A percentile compares a stretch with the other conserved stretches of the same genome.
Evolutionary conservation across 2,329 filamentous ascomycete species (phyloP).

Genomic region (Alternaria hordeiaustralica): DNA sequence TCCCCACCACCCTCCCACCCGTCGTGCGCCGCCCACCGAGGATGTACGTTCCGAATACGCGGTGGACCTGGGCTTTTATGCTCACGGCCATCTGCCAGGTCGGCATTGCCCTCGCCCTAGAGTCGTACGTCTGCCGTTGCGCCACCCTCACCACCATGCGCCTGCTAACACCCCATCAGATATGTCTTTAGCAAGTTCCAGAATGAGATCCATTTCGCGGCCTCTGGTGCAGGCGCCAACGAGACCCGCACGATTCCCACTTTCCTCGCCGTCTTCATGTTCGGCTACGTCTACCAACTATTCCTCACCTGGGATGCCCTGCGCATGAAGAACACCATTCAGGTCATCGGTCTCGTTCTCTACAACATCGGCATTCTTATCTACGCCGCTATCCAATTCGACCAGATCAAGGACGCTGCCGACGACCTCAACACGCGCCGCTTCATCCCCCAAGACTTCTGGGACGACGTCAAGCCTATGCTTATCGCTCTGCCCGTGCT

Average conservation of each 20-base stretch:
- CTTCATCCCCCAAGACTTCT: constrained; percentile 64
- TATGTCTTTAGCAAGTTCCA: constrained; percentile 93
- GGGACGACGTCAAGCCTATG: constrained; percentile 73
- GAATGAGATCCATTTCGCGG: constrained; percentile 56
- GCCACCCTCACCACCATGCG: background rate
- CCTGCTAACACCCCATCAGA: constrained; percentile 53
- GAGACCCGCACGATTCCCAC: constrained; percentile 79
- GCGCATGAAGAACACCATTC: constrained; percentile 95
- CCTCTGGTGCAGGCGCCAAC: constrained; percentile 45
- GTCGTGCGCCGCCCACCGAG: constrained; percentile 42
- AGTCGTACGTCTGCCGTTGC: constrained; percentile 70
- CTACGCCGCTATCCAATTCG: constrained; percentile 90
- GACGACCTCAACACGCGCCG: constrained; percentile 54
- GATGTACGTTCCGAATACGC: constrained; percentile 80
- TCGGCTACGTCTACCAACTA: constrained; percentile 92
- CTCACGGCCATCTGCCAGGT: constrained; percentile 76
- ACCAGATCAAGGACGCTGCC: constrained; percentile 84
- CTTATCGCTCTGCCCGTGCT: constrained; percentile 86
- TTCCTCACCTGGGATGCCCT: constrained; percentile 92
- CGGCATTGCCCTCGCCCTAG: constrained; percentile 78
- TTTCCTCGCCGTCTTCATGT: constrained; percentile 95
- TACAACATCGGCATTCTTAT: constrained; percentile 92
- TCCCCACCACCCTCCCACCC: constrained; percentile 51
- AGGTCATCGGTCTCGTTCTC: constrained; percentile 91
- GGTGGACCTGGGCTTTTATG: constrained; percentile 90